Evolutionary conservation across 2,329 filamentous ascomycete genomes (phyloP), one percentile per base, ranked within the genome.

Genomic region (Fusarium verrucosum): DNA sequence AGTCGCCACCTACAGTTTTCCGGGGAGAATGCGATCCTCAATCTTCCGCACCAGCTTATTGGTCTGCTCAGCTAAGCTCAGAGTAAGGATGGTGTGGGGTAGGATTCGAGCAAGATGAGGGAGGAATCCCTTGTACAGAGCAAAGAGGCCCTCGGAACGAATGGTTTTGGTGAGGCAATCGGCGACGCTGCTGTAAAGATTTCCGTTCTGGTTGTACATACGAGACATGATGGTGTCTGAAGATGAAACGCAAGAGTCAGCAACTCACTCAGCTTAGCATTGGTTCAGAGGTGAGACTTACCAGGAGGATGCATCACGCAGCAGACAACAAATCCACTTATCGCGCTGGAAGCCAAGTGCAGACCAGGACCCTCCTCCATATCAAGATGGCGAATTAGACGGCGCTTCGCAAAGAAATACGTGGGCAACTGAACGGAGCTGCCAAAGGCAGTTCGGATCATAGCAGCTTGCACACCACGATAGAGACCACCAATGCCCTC

Each of bases 131-230:
- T 99, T 99, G 83, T 99, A 99, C 57, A 99, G 92, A 61, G 95
- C 95, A 42, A 98, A 80, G 49, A 97, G 72, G 20, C 95, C 95
- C 77, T 99, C 95, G 0, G 92, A 97, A 75, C 89, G 90, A 61
- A 99, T 84, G 0, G 95, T 99, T 80, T 97, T 94, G 75, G 86
- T 87, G 59, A 98, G 79, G 76, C 95, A 99, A 79, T 99, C 95
- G 65, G 96, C 91, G 6, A 96, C 92, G 57, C 94, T 91, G 69
- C 86, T 89, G 83, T 99, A 99, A n/a, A 99, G 85, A 75, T 97
- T 96, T 49, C 95, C 95, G 62, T 94, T 96, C 78, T 99, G 95
- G 82, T 99, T 99, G 83, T 99, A 99, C 83, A 99, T 89, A 64
- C 95, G 90, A 62, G 92, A 95, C 95, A 99, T 99, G 79, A 99